Evolutionary conservation across 441 rosid genomes (phyloP).

Genomic region (Erodium moschatum): DNA sequence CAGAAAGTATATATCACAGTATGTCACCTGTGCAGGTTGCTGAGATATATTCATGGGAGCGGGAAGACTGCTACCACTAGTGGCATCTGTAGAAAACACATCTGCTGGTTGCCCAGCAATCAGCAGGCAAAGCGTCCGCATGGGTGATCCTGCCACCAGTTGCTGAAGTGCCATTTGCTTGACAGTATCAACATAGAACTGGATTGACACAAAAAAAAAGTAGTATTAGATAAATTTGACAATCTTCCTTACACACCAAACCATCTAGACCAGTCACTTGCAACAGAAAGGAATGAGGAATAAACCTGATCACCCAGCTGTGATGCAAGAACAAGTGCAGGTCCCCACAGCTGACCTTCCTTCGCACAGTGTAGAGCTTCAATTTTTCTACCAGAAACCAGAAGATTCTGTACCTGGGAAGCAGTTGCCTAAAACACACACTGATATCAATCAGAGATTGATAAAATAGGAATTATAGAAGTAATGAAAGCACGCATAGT

Average conservation of each 20-base stretch:
- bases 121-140: constrained; percentile 89
- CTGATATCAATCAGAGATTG: constrained; percentile 21
- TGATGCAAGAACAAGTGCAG: constrained; percentile 90
- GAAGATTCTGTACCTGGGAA: constrained; percentile 80
- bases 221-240: background rate
- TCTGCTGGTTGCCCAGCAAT: constrained; percentile 98
- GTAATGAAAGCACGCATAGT: constrained; percentile 9
- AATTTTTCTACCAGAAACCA: constrained; percentile 80
- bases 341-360: constrained; percentile 98
- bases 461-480: constrained; percentile 6
- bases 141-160: constrained; percentile 85
- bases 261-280: constrained; percentile 10
- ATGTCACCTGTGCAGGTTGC: constrained; percentile 53
- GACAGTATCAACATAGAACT: constrained; percentile 86
- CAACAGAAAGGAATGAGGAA: constrained; percentile 19
- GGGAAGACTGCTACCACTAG: constrained; percentile 29
- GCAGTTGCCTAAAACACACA: constrained; percentile 63
- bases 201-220: constrained; percentile 21
- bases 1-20: constrained; percentile 6
- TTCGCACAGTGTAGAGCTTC: constrained; percentile 84
- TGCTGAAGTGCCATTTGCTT: constrained; percentile 94
- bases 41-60: constrained; percentile 34
- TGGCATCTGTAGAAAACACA: constrained; percentile 48
- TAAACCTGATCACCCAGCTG: constrained; percentile 92
- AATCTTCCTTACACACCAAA: constrained; percentile 14